Evolutionary conservation across 768 basidiomycete genomes (phyloP).

Genomic region (Panaeolus cyanescens): DNA sequence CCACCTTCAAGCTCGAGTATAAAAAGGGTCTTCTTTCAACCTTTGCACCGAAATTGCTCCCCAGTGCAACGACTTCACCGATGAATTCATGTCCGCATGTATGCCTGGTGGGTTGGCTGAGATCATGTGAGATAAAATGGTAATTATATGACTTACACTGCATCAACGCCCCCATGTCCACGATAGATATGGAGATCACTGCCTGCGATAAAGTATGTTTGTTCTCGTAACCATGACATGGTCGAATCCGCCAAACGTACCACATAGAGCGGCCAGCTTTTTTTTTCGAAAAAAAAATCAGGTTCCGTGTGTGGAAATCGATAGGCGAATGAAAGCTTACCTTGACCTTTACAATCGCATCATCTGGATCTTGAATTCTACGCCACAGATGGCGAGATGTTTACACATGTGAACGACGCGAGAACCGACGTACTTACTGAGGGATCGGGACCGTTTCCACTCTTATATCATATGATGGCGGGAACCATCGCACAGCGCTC

Average conservation of each 20-base stretch:
- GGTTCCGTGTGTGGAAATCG: not conserved
- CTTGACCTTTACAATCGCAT: conserved; percentile 76
- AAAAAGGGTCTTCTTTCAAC: conserved; percentile 55
- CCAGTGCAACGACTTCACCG: conserved; percentile 70
- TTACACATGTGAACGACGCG: not conserved
- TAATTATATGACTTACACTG: conserved; percentile 44
- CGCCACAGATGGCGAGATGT: not conserved
- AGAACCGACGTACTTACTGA: conserved; percentile 38
- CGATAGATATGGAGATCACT: conserved; percentile 79
- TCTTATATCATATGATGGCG: conserved; percentile 69
- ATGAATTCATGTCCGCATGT: conserved; percentile 79
- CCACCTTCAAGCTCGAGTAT: conserved; percentile 65
- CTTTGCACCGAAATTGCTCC: conserved; percentile 50
- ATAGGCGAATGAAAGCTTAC: conserved; percentile 32
- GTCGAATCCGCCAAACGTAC: conserved; percentile 20
- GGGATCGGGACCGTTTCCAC: conserved; percentile 66
- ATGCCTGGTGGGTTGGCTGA: conserved; percentile 38
- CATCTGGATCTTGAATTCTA: conserved; percentile 73
- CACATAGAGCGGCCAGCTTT: conserved; percentile 69
- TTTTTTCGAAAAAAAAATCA: not conserved
- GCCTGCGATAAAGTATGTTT: conserved; percentile 30
- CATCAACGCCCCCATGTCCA: conserved; percentile 53
- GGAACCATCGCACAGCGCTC: conserved; percentile 63
- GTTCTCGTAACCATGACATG: not conserved
- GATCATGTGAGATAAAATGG: not conserved